phyloP scores from a whole-genome alignment of 257 asterid species.

The Capsicum rhomboideum region DNA sequence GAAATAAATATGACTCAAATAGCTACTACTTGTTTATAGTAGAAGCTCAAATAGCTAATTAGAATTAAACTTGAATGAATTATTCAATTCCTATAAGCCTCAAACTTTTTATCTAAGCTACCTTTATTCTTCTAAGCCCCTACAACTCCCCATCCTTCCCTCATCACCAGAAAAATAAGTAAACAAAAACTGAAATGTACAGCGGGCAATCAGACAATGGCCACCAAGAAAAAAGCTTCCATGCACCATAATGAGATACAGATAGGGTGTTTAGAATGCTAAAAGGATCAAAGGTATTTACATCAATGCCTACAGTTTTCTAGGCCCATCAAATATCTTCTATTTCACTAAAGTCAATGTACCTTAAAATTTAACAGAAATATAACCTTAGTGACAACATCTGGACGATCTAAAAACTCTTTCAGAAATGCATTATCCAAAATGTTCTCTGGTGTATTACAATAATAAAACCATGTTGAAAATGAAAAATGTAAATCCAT shows the following conservation, averaged over 20 bases:
- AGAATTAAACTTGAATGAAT: background rate
- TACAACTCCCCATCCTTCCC: background rate
- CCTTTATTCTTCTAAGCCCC: background rate
- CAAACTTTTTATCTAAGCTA: background rate
- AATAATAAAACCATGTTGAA: background rate
- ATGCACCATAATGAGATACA: background rate
- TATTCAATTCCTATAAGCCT: background rate
- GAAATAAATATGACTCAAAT: no score
- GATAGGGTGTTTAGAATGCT: background rate
- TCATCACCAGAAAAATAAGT: background rate
- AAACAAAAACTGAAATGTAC: background rate
- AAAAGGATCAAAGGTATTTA: background rate
- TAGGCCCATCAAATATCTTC: background rate
- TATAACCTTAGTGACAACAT: background rate
- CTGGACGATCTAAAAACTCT: background rate
- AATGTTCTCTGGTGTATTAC: background rate
- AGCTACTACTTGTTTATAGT: no score
- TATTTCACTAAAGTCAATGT: background rate
- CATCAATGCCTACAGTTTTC: background rate
- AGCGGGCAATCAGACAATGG: background rate
- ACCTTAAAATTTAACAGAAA: background rate
- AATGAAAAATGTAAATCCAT: background rate
- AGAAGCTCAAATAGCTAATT: background rate
- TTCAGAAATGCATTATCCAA: background rate
- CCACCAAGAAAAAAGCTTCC: background rate